Conservation (phyloP, 345 rosid species). For the Garcia nutans region DNA sequence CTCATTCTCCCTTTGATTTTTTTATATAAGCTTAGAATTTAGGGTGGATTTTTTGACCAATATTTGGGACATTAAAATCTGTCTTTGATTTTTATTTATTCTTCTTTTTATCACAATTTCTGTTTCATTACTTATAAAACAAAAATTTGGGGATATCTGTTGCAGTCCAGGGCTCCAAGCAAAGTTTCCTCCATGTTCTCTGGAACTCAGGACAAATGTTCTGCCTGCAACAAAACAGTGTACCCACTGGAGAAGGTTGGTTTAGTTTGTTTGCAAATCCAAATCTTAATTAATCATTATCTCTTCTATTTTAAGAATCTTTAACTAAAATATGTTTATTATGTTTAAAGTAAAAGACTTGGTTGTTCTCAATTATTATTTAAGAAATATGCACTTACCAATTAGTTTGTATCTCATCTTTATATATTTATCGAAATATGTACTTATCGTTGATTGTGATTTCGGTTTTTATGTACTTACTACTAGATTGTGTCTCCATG, state of each 20-base stretch:
- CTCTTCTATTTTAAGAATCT: not conserved
- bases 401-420: too few species aligned
- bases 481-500: too few species aligned
- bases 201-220: constrained; percentile 82
- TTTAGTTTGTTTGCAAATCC: not conserved
- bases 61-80: too few species aligned
- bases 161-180: constrained; percentile 69
- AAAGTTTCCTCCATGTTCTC: constrained; percentile 69
- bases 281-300: not conserved
- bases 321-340: not conserved
- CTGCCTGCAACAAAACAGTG: constrained; percentile 68
- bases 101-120: not conserved
- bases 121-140: not conserved
- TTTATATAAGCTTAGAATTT: not conserved
- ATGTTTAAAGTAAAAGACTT: too few species aligned
- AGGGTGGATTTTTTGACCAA: too few species aligned
- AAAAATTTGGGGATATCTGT: not conserved
- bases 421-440: too few species aligned
- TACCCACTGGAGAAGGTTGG: constrained; percentile 82
- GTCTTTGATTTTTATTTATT: too few species aligned
- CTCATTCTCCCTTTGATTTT: not conserved
- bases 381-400: too few species aligned
- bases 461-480: too few species aligned
- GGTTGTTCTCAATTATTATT: too few species aligned
- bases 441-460: too few species aligned